These are phyloP conservation scores for Periconia macrospinosa DNA, from an alignment of 2,329 filamentous ascomycete species.

Conservation along the genomic window DNA sequence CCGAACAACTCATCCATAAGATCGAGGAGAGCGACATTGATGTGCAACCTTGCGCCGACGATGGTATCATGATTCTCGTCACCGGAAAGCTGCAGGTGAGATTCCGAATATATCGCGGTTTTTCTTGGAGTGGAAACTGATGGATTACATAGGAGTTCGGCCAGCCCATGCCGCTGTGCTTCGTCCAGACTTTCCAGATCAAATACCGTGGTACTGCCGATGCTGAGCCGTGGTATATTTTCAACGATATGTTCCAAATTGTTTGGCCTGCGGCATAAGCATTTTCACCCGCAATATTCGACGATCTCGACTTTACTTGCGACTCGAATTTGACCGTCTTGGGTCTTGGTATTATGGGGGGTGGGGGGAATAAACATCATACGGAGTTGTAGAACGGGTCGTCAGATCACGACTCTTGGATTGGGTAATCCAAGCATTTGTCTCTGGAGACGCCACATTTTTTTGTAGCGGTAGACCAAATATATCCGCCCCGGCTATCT, in stretches of 20 bases:
- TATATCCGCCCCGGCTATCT: background rate
- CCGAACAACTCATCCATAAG: constrained; percentile 60
- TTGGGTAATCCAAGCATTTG: background rate
- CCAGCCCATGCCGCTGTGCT: constrained; percentile 84
- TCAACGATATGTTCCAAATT: constrained; percentile 94
- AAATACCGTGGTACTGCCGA: constrained; percentile 55
- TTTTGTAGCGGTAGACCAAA: constrained; percentile 1
- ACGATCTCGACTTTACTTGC: background rate
- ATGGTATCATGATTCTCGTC: constrained; percentile 80
- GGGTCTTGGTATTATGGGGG: background rate
- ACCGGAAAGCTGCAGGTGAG: constrained; percentile 83
- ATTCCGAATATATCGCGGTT: constrained; percentile 1
- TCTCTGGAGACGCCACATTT: background rate
- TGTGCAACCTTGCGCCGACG: constrained; percentile 72
- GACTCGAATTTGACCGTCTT: background rate
- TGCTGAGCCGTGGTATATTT: constrained; percentile 75
- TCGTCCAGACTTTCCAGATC: constrained; percentile 87
- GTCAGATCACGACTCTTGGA: background rate
- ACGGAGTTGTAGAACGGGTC: background rate
- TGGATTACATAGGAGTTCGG: constrained; percentile 70
- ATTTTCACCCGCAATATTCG: background rate
- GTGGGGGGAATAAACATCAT: background rate
- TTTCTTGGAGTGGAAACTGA: constrained; percentile 10
- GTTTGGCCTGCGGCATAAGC: constrained; percentile 61
- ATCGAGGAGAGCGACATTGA: constrained; percentile 79